A percentile compares a stretch with the other conserved stretches of the same genome.
Conservation (phyloP, 495 filamentous ascomycete species). For the Stereocaulon alpinum region DNA sequence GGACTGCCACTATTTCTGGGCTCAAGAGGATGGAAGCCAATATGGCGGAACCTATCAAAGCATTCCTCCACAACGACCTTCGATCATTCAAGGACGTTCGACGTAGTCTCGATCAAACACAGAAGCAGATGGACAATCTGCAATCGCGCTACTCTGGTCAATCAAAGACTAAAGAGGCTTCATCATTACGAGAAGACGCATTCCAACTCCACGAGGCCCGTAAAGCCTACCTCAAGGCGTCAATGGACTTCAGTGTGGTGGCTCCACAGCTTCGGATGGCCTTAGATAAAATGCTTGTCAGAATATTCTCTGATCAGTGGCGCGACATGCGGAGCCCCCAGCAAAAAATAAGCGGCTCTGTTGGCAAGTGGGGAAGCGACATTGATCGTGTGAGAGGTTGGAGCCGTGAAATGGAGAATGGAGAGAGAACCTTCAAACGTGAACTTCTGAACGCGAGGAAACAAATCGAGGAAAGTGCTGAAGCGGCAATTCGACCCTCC, state of each 20-base stretch:
- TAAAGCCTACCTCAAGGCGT: slow-evolving; percentile 80
- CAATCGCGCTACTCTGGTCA: slow-evolving; percentile 71
- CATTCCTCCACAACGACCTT: slow-evolving; percentile 65
- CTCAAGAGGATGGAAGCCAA: slow-evolving; percentile 64
- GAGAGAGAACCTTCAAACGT: slow-evolving; percentile 64
- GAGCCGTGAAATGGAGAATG: slow-evolving; percentile 83
- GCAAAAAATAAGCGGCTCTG: slow-evolving; percentile 44
- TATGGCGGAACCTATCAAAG: slow-evolving; percentile 70
- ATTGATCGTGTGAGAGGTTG: slow-evolving; percentile 87
- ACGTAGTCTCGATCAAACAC: slow-evolving; percentile 61
- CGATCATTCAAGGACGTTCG: slow-evolving; percentile 65
- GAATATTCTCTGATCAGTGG: slow-evolving; percentile 76
- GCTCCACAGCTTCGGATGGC: slow-evolving; percentile 71
- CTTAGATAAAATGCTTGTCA: slow-evolving; percentile 77
- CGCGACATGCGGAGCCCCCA: slow-evolving; percentile 63
- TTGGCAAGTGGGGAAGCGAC: slow-evolving; percentile 58
- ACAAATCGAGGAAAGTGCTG: slow-evolving; percentile 72
- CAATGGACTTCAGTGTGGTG: slow-evolving; percentile 83
- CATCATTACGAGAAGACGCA: slow-evolving; percentile 82
- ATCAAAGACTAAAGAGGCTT: slow-evolving; percentile 87
- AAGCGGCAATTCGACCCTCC: slow-evolving; percentile 61
- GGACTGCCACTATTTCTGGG: slow-evolving; percentile 59
- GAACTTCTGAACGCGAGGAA: slow-evolving; percentile 70
- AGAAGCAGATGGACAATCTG: slow-evolving; percentile 71
- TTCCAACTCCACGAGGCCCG: slow-evolving; percentile 93